Conservation (phyloP, 225 moss, liverwort and hornwort species). For the Antitrichia curtipendula region DNA sequence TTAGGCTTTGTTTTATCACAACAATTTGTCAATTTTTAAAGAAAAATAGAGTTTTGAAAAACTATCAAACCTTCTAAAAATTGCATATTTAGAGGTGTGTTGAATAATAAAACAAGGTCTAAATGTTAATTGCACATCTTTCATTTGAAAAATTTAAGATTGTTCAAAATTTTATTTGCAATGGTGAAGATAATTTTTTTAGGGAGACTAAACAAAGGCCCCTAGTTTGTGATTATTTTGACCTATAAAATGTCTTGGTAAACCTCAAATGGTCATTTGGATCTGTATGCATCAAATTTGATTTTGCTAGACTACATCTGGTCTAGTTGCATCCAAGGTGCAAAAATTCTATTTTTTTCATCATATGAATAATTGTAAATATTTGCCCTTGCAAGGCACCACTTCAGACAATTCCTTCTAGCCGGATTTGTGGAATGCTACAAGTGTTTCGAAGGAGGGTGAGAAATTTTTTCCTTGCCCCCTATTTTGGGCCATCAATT, state of each 20-base stretch:
- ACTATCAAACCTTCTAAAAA: too few relatives aligned
- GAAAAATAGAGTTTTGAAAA: too few relatives aligned
- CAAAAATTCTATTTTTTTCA: not conserved
- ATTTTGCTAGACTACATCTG: not conserved
- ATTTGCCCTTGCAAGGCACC: not conserved
- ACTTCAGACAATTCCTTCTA: not conserved
- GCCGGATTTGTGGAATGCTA: not conserved
- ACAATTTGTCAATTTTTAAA: too few relatives aligned
- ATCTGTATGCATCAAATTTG: not conserved
- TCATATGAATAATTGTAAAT: not conserved
- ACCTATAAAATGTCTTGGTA: rapidly evolving
- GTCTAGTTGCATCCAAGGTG: not conserved
- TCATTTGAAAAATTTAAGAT: too few relatives aligned
- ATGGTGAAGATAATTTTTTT: too few relatives aligned
- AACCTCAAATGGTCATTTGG: not conserved
- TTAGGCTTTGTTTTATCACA: too few relatives aligned
- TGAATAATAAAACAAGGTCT: too few relatives aligned
- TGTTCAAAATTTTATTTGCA: too few relatives aligned
- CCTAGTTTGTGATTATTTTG: not conserved
- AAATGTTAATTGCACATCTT: too few relatives aligned
- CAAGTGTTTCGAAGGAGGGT: rapidly evolving
- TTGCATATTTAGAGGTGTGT: too few relatives aligned
- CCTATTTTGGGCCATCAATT: not conserved
- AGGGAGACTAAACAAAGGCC: too few relatives aligned
- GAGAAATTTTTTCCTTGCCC: not conserved